Evolutionary conservation across 805 yeast genomes (phyloP), one percentile per base, ranked within the genome.

Genomic region (Candida suzukii): DNA sequence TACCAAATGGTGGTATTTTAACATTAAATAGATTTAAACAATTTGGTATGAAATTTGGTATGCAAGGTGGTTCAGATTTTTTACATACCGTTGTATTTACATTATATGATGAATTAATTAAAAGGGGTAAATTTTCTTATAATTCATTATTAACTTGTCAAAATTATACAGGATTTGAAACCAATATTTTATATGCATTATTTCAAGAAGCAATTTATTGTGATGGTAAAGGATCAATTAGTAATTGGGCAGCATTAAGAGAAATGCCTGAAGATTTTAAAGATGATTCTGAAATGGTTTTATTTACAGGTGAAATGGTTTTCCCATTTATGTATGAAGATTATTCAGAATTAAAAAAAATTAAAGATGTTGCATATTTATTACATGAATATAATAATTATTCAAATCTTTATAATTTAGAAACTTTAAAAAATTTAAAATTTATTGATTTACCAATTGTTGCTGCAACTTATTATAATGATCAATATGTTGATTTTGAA

Each of bases 141-240:
- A 52, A 46, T 16, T 59, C 68, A 1, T 58, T 73, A 42, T 46
- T 40, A 20, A 35, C 46, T 2, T 44, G 74, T 12, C 67, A 70
- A 45, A 53, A 53, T 35, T 47, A 41, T 20, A 52, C 61, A 9
- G 58, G 69, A 1, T 78, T 75, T 50, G 82, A 76, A 43, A 70
- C 81, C 4, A 77, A 77, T 46, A 57, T 72, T 25, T 49, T 78
- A 16, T 77, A 77, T 49, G 76, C 77, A 3, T 59, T 78, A 32
- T 68, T 76, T 47, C 81, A 76, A 51, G 83, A 77, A 46, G 76
- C 80, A 6, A 76, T 78, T 14, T 77, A 77, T 53, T 61, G 73
- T 44, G 76, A 74, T 47, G 73, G 75, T 0, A 38, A 40, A 9
- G 58, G 59, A 1, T 37, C 39, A n/a, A 41, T 41, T 5, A 59